phyloP scores from a whole-genome alignment of 169 alveolate species.

The Theileria luwenshuni region DNA sequence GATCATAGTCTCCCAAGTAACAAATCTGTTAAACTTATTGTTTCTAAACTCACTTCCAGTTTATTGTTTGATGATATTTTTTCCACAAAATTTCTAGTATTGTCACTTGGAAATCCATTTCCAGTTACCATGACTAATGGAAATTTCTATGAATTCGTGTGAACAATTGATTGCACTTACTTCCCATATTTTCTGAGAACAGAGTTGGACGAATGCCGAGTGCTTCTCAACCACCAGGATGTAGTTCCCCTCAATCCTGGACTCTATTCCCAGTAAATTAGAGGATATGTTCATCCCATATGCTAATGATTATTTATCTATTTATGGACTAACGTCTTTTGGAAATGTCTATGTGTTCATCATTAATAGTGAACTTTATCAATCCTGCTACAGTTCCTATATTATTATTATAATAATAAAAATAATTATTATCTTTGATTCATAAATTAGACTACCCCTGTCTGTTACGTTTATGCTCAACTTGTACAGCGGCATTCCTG shows the following conservation, averaged over 20 bases:
- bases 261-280: constrained; percentile 12
- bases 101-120: constrained; percentile 65
- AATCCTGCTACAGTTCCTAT: constrained; percentile 29
- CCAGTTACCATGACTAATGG: constrained; percentile 70
- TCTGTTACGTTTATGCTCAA: constrained; percentile 15
- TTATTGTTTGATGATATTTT: constrained; percentile 18
- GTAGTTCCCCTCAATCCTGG: constrained; percentile 45
- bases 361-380: constrained; percentile 20
- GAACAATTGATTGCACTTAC: constrained; percentile 48
- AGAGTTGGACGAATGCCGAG: constrained; percentile 61
- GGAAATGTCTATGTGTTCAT: constrained; percentile 27
- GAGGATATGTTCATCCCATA: constrained; percentile 23
- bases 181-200: constrained; percentile 26
- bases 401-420: not conserved
- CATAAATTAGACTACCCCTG: not conserved
- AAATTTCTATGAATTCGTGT: constrained; percentile 43
- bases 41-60: constrained; percentile 16
- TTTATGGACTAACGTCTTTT: constrained; percentile 24
- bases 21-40: constrained; percentile 15
- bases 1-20: constrained; percentile 71
- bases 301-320: too few species aligned
- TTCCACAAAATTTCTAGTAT: constrained; percentile 56
- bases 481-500: constrained; percentile 8
- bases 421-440: not conserved
- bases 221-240: constrained; percentile 69